These are phyloP conservation scores for Thielaviopsis ethacetica DNA, from an alignment of 2,329 filamentous ascomycete species.

Conservation along the genomic window DNA sequence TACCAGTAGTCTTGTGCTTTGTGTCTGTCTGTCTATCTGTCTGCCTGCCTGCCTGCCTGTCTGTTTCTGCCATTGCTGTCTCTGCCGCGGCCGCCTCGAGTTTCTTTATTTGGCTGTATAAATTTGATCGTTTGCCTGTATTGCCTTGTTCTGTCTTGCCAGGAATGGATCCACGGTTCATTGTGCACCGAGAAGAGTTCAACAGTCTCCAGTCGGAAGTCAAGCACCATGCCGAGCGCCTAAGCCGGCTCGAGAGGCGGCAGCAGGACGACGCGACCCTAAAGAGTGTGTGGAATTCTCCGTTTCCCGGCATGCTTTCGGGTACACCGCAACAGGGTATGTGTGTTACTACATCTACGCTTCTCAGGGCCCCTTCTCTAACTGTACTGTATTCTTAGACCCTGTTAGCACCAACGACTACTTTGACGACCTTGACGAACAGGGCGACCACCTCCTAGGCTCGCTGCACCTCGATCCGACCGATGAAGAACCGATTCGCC, in stretches of 20 bases:
- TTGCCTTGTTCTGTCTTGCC: not conserved
- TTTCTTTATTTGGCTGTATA: not conserved
- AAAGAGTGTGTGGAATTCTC: conserved; percentile 87
- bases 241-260: conserved; percentile 46
- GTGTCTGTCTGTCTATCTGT: too few relatives aligned
- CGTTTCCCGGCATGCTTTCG: conserved; percentile 72
- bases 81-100: not conserved
- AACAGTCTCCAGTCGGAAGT: conserved; percentile 55
- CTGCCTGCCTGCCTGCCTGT: not conserved
- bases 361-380: not conserved
- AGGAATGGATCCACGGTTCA: conserved; percentile 50
- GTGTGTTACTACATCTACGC: not conserved
- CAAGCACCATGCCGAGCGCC: conserved; percentile 48
- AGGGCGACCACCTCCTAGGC: conserved; percentile 62
- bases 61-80: not conserved
- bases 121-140: not conserved
- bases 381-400: not conserved
- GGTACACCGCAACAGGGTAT: conserved; percentile 77
- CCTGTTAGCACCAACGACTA: conserved; percentile 47
- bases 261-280: conserved; percentile 50
- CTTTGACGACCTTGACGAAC: conserved; percentile 82
- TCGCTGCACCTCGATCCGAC: conserved; percentile 65
- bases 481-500: conserved; percentile 70
- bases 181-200: conserved; percentile 45
- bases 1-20: not conserved